Evolutionary conservation across 345 rosid species (phyloP), one percentile per base, ranked within the genome.

Genomic region (Dovyalis caffra): DNA sequence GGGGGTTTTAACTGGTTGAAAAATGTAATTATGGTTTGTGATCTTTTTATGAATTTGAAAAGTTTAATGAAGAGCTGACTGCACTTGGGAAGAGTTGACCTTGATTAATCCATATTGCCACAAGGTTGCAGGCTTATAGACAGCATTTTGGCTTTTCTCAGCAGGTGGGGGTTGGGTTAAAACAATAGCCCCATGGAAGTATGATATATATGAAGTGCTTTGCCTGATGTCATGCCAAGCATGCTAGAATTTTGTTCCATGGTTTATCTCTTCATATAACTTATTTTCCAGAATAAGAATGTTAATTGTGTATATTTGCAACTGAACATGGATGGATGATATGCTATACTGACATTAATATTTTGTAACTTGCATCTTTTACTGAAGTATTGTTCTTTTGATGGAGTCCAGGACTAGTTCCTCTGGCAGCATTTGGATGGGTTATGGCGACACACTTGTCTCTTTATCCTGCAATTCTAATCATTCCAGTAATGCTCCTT

Each of bases 351-450:
- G 11, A 2, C 12, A 5, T 25, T 34, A 2, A 23, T 16, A 58
- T 37, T 68, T 11, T 43, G n/a, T 26, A 66, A 43, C 28, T 71
- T 35, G 38, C 6, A 66, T 66, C 58, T 47, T 38, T 45, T 70
- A 47, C 20, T 37, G 23, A 20, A 78, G 56, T 23, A 14, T 45
- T 51, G 51, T 64, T 63, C 70, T 58, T 77, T 74, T 45, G 8
- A n/a, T 70, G 80, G 66, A 71, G 58, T 57, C 75, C 88, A 95
- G 99, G 97, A 78, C 60, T 81, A 68, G 87, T 88, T 78, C 90
- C 95, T 35, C 73, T 91, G 86, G 97, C 99, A 79, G 95, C 97
- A 56, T 93, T 95, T 86, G 98, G 93, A 72, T 88, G 93, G 89
- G 95, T 93, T 80, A 83, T 95, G 80, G 95, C 98, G 66, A 87